phyloP scores from a whole-genome alignment of 2,329 filamentous ascomycete genomes.

The Drechslera avenae region DNA sequence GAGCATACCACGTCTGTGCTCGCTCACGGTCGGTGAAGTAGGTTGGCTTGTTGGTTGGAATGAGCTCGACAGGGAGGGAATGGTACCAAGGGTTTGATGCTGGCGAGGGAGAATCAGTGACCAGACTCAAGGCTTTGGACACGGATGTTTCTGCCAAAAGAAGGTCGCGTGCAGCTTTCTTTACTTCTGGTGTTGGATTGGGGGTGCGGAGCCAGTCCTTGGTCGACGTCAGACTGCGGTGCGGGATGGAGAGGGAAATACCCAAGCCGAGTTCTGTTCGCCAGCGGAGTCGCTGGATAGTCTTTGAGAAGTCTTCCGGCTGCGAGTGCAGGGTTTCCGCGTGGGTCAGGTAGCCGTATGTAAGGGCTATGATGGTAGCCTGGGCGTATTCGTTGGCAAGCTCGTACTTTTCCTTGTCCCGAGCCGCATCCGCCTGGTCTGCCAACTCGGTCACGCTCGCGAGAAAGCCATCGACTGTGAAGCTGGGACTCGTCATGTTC shows the following conservation, averaged over 20 bases:
- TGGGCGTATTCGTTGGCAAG: constrained; percentile 31
- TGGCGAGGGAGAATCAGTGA: constrained; percentile 36
- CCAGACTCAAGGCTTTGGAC: constrained; percentile 33
- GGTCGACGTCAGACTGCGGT: constrained; percentile 9
- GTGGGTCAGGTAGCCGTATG: constrained; percentile 41
- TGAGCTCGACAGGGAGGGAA: constrained; percentile 36
- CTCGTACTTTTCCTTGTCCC: constrained; percentile 19
- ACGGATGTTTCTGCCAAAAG: constrained; percentile 31
- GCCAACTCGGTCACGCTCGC: constrained; percentile 21
- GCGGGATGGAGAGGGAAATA: constrained; percentile 24
- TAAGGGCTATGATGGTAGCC: constrained; percentile 35
- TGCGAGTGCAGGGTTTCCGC: constrained; percentile 35
- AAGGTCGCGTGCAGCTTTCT: constrained; percentile 21
- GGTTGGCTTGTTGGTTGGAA: constrained; percentile 36
- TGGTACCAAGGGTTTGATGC: constrained; percentile 38
- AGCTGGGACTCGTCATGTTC: constrained; percentile 22
- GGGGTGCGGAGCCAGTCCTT: constrained; percentile 21
- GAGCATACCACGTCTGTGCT: constrained; percentile 37
- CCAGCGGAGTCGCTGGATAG: constrained; percentile 39
- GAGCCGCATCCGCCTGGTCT: constrained; percentile 26
- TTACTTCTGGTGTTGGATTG: neutral
- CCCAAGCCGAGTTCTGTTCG: constrained; percentile 34
- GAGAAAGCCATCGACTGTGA: constrained; percentile 27
- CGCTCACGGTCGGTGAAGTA: constrained; percentile 39
- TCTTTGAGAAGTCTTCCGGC: constrained; percentile 23